Evolutionary conservation across 768 basidiomycete genomes (phyloP), one percentile per base, ranked within the genome.

Genomic region (Hygrophorus pudorinus): DNA sequence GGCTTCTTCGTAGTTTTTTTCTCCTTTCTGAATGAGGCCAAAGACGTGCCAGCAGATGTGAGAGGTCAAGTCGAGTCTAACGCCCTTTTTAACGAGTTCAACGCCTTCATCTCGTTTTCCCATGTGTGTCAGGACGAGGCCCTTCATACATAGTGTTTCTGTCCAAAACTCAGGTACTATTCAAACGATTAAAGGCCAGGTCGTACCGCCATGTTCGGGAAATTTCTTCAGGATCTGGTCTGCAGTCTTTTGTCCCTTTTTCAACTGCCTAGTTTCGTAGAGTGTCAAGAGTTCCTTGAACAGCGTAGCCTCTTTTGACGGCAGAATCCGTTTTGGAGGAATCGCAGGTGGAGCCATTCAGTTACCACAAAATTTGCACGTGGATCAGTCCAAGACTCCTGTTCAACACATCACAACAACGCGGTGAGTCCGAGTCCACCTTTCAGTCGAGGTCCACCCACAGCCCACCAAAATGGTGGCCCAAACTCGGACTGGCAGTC

Each of bases 11-110:
- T 90, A 97, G 57, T 94, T 90, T 63, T 86, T 92, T 60, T 96
- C 87, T 7, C 83, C 84, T 61, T 94, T 90, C 60, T 92, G 86
- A 16, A 96, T 79, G 55, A 99, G 82, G 20, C 91, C 96, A 59
- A 90, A 86, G 51, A 98, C 94, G 63, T 99, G 96, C 93, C 96
- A 98, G 58, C 83, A 85, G 58, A 99, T 97, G 56, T 97, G 92
- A 14, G 89, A 92, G 27, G 76, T 81, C 44, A 88, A 65, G 63
- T 93, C 88, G 38, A 81, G 70, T 34, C 78, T 73, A 51, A 89
- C 73, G 46, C 91, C 91, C 53, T 86, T 82, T 68, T 85, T 84
- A 52, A 90, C 83, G 36, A 89, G 73, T 30, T 85, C 81, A 46
- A 85, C 68, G 24, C 91, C 91, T 51, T 91, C 78, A 21, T 84